Evolutionary conservation across 768 basidiomycete species (phyloP).

Genomic region (Fomitopsis pulvina): DNA sequence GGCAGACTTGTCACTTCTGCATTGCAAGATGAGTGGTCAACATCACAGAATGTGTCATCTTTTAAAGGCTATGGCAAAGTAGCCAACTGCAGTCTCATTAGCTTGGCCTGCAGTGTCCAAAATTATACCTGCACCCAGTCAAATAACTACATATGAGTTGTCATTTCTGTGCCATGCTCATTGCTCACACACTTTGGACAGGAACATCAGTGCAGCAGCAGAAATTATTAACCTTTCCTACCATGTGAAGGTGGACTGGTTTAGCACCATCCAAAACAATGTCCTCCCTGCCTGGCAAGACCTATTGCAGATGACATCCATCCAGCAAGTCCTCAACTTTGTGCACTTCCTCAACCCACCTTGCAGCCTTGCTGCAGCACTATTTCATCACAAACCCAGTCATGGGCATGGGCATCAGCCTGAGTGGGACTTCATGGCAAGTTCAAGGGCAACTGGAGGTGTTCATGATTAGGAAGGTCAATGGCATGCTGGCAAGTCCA

Average conservation of each 20-base stretch:
- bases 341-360: conserved; percentile 16
- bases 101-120: conserved; percentile 43
- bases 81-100: conserved; percentile 28
- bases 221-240: conserved; percentile 28
- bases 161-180: too few relatives aligned
- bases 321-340: conserved; percentile 13
- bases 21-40: too few relatives aligned
- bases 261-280: conserved; percentile 13
- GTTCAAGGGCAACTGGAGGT: conserved; percentile 14
- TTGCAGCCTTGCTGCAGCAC: conserved; percentile 26
- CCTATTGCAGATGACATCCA: not conserved
- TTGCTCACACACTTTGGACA: conserved; percentile 15
- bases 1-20: too few relatives aligned
- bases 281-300: conserved; percentile 13
- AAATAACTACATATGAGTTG: conserved; percentile 37
- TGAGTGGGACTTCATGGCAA: conserved; percentile 26
- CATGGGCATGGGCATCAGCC: conserved; percentile 21
- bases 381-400: conserved; percentile 30
- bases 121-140: conserved; percentile 45
- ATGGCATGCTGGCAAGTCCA: conserved; percentile 22
- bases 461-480: conserved; percentile 20
- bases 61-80: not conserved
- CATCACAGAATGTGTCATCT: too few relatives aligned
- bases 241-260: conserved; percentile 12
- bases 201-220: conserved; percentile 34